Evolutionary conservation across 345 rosid species (phyloP), one percentile per base, ranked within the genome.

Genomic region (Lumnitzera racemosa): DNA sequence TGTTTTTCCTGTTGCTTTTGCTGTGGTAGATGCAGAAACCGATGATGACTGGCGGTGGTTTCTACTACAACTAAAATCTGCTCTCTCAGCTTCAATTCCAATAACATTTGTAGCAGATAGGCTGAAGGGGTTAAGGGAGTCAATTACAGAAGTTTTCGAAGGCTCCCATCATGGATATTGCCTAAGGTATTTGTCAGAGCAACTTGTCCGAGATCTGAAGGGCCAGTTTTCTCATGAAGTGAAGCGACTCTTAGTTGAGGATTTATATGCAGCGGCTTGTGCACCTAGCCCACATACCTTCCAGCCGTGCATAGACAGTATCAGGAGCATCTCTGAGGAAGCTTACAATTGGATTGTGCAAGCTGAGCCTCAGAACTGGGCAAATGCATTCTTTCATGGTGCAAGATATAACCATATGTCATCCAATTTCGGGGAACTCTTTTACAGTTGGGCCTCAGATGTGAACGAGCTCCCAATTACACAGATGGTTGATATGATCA

Each of bases 21-120:
- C 91, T 5, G 89, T 89, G 25, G 89, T 87, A 7, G 98, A 89
- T 71, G 76, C 84, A 6, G 96, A 92, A 72, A 87, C 80, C 0
- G 80, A 78, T 27, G 88, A 83, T 49, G 85, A 92, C 62, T 92
- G 98, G 98, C 81, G 76, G 72, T 92, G 98, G 98, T 92, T 92
- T 79, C 76, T 92, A 73, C 72, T 76, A 55, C 91, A 92, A 67
- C 63, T 89, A 71, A 87, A 81, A 80, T 61, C 84, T 57, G 89
- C 84, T 12, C 65, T 92, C 17, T 65, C 89, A 56, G 62, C 85
- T 4, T 53, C 94, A 54, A 77, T 83, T 53, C 83, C 79, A 4
- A 63, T 89, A 67, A 92, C 96, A 51, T 92, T 92, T 53, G 84
- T 92, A 12, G 95, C 96, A 0, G 98, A 89, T 67, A 70, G 80